Percentiles rank a stretch among this genome's conserved stretches.
Conservation (phyloP, 2,329 filamentous ascomycete species). For the Chaetomium globosum region DNA sequence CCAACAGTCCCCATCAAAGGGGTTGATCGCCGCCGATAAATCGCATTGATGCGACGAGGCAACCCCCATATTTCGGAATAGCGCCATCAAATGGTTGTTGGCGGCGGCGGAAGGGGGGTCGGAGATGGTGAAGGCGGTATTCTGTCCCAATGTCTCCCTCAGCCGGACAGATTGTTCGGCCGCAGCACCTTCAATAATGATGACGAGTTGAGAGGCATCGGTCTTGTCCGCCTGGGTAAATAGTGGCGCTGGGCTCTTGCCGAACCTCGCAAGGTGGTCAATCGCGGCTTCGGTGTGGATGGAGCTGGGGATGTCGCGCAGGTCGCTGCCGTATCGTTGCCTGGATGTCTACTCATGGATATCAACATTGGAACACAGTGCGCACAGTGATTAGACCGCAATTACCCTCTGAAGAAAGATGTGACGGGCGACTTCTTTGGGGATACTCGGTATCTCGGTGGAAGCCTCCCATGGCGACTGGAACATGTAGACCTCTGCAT, state of each 20-base stretch:
- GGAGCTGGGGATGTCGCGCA: conserved; percentile 50
- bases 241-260: conserved; percentile 54
- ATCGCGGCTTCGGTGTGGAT: conserved; percentile 54
- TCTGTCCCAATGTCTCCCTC: conserved; percentile 47
- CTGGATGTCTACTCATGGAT: conserved; percentile 31
- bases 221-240: conserved; percentile 48
- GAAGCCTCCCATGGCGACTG: conserved; percentile 42
- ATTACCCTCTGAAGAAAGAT: conserved; percentile 61
- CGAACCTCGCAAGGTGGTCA: conserved; percentile 62
- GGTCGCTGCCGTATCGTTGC: conserved; percentile 48
- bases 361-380: conserved; percentile 10
- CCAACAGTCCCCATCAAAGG: conserved; percentile 52
- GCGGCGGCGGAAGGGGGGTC: conserved; percentile 50
- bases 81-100: conserved; percentile 48
- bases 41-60: conserved; percentile 45
- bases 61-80: conserved; percentile 44
- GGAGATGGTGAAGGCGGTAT: conserved; percentile 54
- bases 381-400: conserved; percentile 14
- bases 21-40: conserved; percentile 47
- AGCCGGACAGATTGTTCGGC: conserved; percentile 48
- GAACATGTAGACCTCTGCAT: conserved; percentile 60
- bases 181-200: conserved; percentile 61
- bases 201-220: conserved; percentile 58
- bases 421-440: conserved; percentile 58
- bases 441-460: conserved; percentile 47